phyloP scores from a whole-genome alignment of 1,284 basidiomycete species.

The Leccinum laetum region DNA sequence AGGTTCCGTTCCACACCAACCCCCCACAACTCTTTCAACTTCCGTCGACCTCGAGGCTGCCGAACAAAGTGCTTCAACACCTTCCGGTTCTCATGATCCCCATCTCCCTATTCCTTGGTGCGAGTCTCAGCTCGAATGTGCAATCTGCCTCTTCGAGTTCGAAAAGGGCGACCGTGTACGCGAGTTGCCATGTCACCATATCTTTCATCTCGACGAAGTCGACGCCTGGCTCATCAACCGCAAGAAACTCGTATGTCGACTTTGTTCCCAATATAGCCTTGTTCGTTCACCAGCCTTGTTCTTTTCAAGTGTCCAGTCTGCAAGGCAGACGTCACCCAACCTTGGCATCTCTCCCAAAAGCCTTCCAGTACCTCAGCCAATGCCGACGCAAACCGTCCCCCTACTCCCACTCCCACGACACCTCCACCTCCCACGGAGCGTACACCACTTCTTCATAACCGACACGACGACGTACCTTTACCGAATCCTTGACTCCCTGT shows the following conservation, averaged over 20 bases:
- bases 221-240: constrained; percentile 89
- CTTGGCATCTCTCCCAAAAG: constrained; percentile 36
- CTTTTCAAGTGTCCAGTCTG: constrained; percentile 80
- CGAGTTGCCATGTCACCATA: constrained; percentile 88
- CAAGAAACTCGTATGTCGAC: constrained; percentile 79
- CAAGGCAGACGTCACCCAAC: constrained; percentile 84
- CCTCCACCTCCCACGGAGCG: constrained; percentile 33
- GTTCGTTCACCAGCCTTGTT: neutral
- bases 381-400: constrained; percentile 3
- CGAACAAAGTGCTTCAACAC: constrained; percentile 27
- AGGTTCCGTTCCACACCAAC: constrained; percentile 37
- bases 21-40: constrained; percentile 26
- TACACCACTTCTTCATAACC: constrained; percentile 36
- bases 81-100: constrained; percentile 45
- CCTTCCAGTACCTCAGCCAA: constrained; percentile 5
- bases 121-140: constrained; percentile 77
- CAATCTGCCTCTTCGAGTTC: constrained; percentile 88
- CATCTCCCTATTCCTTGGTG: constrained; percentile 63
- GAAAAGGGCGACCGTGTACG: constrained; percentile 83
- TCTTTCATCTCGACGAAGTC: constrained; percentile 85
- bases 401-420: constrained; percentile 4
- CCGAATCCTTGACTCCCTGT: constrained; percentile 18
- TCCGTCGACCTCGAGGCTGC: constrained; percentile 42
- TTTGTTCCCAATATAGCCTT: neutral
- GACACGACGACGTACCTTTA: constrained; percentile 11